Percentiles rank a stretch among this genome's conserved stretches.
Conservation (phyloP, 2,329 filamentous ascomycete genomes). For the Aspergillus versicolor region DNA sequence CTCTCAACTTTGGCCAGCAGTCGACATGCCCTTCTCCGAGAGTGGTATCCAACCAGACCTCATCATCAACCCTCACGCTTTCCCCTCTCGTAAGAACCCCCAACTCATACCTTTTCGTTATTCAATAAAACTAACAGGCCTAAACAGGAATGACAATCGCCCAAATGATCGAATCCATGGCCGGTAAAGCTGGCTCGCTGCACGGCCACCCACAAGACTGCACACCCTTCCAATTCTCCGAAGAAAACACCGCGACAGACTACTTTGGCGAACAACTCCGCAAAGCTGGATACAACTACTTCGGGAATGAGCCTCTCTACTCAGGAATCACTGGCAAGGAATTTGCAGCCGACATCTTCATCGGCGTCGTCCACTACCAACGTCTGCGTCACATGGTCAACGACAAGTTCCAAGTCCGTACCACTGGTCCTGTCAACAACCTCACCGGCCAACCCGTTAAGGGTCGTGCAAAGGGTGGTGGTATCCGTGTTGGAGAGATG, state of each 20-base stretch:
- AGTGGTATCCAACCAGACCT: conserved; percentile 94
- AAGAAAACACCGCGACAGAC: conserved; percentile 86
- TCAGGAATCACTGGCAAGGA: conserved; percentile 94
- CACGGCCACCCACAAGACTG: conserved; percentile 96
- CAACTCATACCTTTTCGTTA: neutral
- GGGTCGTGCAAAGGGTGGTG: conserved; percentile 91
- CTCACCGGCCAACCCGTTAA: conserved; percentile 96
- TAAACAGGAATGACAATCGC: conserved; percentile 81
- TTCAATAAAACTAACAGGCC: conserved; percentile 6
- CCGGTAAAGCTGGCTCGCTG: conserved; percentile 89
- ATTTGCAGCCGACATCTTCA: conserved; percentile 90
- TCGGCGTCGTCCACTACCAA: conserved; percentile 98
- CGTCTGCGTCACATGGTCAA: conserved; percentile 98
- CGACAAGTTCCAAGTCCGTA: conserved; percentile 98
- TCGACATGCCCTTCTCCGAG: conserved; percentile 96
- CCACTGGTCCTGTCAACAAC: conserved; percentile 85
- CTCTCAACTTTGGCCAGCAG: conserved; percentile 90
- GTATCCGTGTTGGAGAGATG: conserved; percentile 99
- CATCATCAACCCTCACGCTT: conserved; percentile 99
- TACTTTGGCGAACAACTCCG: conserved; percentile 95
- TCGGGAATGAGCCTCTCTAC: conserved; percentile 99
- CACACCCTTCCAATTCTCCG: conserved; percentile 92
- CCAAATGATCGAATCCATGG: conserved; percentile 97
- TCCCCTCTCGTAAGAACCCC: conserved; percentile 71
- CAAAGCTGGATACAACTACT: conserved; percentile 95